Conservation (phyloP, 169 alveolate species). For the Plasmodium gallinaceum region DNA sequence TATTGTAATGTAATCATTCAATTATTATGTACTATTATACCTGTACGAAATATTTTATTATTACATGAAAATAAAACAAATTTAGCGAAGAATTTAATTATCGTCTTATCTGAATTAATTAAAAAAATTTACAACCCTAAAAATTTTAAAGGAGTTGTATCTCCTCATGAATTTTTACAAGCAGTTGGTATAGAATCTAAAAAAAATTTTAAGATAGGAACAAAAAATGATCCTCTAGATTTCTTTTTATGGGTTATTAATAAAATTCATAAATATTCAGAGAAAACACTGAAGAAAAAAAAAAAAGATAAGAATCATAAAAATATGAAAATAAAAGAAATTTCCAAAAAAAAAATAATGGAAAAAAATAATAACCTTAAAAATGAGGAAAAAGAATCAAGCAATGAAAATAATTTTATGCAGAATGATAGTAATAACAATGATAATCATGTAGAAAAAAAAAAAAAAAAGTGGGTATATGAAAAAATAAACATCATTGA, state of each 20-base stretch:
- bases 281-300: slow-evolving; percentile 17
- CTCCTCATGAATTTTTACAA: slow-evolving; percentile 97
- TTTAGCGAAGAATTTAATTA: slow-evolving; percentile 90
- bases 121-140: slow-evolving; percentile 97
- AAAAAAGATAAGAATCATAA: not conserved
- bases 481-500: slow-evolving; percentile 44
- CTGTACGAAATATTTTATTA: slow-evolving; percentile 79
- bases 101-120: slow-evolving; percentile 93
- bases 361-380: not conserved
- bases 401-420: not conserved
- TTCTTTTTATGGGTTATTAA: slow-evolving; percentile 94
- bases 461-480: slow-evolving; percentile 54
- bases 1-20: slow-evolving; percentile 96
- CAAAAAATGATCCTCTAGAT: slow-evolving; percentile 94
- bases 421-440: not conserved
- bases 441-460: not conserved
- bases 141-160: slow-evolving; percentile 97
- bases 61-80: slow-evolving; percentile 77
- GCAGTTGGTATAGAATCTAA: slow-evolving; percentile 87
- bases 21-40: slow-evolving; percentile 83
- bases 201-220: slow-evolving; percentile 88
- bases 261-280: slow-evolving; percentile 83
- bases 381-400: not conserved
- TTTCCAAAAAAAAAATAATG: not conserved
- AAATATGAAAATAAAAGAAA: not conserved